These are phyloP conservation scores for Cladosporium sp. DNA, from an alignment of 2,329 filamentous ascomycete genomes.

Conservation along the genomic window DNA sequence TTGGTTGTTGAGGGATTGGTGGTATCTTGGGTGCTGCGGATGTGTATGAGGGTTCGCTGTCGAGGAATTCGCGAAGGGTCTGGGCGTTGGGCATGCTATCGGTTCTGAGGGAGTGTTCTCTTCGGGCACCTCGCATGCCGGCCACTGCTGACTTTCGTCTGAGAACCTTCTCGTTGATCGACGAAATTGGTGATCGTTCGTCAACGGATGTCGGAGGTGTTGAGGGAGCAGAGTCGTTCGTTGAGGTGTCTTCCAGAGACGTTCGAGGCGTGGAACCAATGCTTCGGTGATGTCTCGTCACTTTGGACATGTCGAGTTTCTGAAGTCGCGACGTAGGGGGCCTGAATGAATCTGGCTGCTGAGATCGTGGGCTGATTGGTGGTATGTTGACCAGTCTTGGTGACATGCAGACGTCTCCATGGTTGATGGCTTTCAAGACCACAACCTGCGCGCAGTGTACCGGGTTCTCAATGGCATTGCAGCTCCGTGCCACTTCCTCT, in stretches of 20 bases:
- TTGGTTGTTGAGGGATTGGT: neutral
- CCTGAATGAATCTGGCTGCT: neutral
- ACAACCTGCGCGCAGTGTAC: conserved; percentile 5
- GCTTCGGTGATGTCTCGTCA: conserved; percentile 3
- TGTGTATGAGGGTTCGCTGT: neutral
- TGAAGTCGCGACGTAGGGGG: neutral
- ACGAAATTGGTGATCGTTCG: conserved; percentile 8
- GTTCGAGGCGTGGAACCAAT: conserved; percentile 1
- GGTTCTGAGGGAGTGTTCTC: neutral
- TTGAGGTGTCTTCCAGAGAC: conserved; percentile 3
- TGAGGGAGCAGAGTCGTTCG: conserved; percentile 4
- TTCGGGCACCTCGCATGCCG: conserved; percentile 2
- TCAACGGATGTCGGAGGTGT: conserved; percentile 13
- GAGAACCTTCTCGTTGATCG: neutral
- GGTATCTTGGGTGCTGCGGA: too few species aligned
- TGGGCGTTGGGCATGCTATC: neutral
- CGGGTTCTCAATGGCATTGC: conserved; percentile 1
- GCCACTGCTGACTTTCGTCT: conserved; percentile 9
- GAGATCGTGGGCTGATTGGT: conserved; percentile 2
- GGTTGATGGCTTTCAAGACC: conserved; percentile 5
- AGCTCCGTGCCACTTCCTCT: conserved; percentile 4
- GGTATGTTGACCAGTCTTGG: conserved; percentile 11
- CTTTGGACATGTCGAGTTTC: neutral
- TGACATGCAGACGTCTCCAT: conserved; percentile 1
- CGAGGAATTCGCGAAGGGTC: conserved; percentile 8